Evolutionary conservation across 495 filamentous ascomycete species (phyloP).

Genomic region (Penicillium desertorum): DNA sequence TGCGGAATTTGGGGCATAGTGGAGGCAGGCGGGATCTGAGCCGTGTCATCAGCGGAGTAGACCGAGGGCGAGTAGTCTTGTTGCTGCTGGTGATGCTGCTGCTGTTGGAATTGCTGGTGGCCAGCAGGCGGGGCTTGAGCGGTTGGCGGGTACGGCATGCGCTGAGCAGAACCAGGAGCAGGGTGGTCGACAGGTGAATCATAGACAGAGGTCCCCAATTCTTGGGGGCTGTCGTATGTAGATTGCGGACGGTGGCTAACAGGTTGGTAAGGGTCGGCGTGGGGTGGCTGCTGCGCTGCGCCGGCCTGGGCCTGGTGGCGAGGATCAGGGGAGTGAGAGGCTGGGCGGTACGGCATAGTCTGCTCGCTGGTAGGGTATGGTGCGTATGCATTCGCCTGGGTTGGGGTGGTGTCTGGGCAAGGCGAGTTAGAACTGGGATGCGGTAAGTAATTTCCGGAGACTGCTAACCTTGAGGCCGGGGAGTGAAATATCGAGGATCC

Average conservation of each 20-base stretch:
- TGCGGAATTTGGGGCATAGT: slow-evolving; percentile 34
- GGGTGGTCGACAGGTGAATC: slow-evolving; percentile 68
- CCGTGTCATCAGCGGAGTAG: slow-evolving; percentile 59
- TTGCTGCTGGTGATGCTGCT: slow-evolving; percentile 25
- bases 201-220: slow-evolving; percentile 80
- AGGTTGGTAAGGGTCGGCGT: slow-evolving; percentile 43
- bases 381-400: slow-evolving; percentile 26
- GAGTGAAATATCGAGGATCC: slow-evolving; percentile 71
- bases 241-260: slow-evolving; percentile 62
- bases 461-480: slow-evolving; percentile 52
- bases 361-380: slow-evolving; percentile 42
- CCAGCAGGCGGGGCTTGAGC: slow-evolving; percentile 38
- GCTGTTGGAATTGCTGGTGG: slow-evolving; percentile 44
- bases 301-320: slow-evolving; percentile 40
- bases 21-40: slow-evolving; percentile 29
- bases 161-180: slow-evolving; percentile 25
- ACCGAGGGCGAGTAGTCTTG: slow-evolving; percentile 58
- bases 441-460: background rate
- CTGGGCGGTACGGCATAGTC: slow-evolving; percentile 37
- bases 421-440: background rate
- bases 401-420: slow-evolving; percentile 31
- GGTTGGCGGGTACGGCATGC: slow-evolving; percentile 47
- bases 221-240: slow-evolving; percentile 75
- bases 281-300: slow-evolving; percentile 38
- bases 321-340: slow-evolving; percentile 47